Evolutionary conservation across 2,329 filamentous ascomycete genomes (phyloP).

Genomic region (Fusarium duplospermum): DNA sequence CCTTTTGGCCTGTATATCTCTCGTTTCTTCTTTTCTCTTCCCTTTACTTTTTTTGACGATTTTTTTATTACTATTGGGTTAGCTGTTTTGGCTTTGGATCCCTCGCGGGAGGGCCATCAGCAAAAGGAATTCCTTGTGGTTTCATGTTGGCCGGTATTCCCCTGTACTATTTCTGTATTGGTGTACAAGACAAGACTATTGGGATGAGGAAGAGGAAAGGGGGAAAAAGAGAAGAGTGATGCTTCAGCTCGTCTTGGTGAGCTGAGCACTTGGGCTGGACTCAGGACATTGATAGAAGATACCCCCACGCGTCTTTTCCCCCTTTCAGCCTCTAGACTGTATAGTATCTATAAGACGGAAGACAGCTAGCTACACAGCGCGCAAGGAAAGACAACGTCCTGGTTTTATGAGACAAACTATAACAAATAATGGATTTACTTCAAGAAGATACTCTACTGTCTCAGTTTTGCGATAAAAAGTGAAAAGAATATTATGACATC

Average conservation of each 20-base stretch:
- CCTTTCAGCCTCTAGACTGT: slow-evolving; percentile 43
- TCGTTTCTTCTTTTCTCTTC: slow-evolving; percentile 29
- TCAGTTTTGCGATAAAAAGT: not conserved
- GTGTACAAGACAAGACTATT: slow-evolving; percentile 41
- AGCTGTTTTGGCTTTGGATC: slow-evolving; percentile 25
- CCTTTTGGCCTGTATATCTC: slow-evolving; percentile 28
- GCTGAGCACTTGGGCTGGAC: slow-evolving; percentile 47
- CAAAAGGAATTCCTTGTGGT: slow-evolving; percentile 28
- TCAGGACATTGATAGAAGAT: slow-evolving; percentile 49
- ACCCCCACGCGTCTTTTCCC: slow-evolving; percentile 43
- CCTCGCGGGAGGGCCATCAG: slow-evolving; percentile 38
- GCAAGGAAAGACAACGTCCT: slow-evolving; percentile 26
- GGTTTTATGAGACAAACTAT: slow-evolving; percentile 22
- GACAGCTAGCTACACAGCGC: slow-evolving; percentile 43
- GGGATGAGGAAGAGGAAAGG: slow-evolving; percentile 33
- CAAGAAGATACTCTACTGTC: not conserved
- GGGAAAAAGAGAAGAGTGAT: slow-evolving; percentile 29
- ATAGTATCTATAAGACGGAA: slow-evolving; percentile 42
- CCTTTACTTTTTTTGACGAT: slow-evolving; percentile 19
- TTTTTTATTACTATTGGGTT: slow-evolving; percentile 2
- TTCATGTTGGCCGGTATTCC: slow-evolving; percentile 22
- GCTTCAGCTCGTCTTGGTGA: slow-evolving; percentile 34
- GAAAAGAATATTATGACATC: not conserved
- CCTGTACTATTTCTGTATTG: slow-evolving; percentile 42
- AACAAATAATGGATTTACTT: slow-evolving; percentile 28